Evolutionary conservation across 768 basidiomycete species (phyloP).

Genomic region (Amanita muscaria): DNA sequence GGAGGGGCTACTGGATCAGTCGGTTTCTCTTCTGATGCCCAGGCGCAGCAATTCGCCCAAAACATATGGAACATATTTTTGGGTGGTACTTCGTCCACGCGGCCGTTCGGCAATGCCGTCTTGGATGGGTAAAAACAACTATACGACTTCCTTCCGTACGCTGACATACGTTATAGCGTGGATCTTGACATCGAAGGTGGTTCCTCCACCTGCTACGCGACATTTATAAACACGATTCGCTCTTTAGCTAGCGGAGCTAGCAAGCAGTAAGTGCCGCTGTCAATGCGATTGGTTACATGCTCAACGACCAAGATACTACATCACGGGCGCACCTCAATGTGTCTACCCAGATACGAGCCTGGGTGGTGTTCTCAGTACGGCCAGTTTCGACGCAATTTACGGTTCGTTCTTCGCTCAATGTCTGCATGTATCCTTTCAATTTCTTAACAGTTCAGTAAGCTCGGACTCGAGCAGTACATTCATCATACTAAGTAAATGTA

Average conservation of each 20-base stretch:
- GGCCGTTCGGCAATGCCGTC: slow-evolving; percentile 57
- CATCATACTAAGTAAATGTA: too few relatives aligned
- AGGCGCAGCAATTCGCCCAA: slow-evolving; percentile 44
- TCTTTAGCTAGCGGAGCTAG: slow-evolving; percentile 34
- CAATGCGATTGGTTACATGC: not conserved
- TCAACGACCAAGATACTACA: slow-evolving; percentile 41
- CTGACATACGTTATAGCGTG: slow-evolving; percentile 23
- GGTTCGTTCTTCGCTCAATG: slow-evolving; percentile 1
- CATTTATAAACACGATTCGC: slow-evolving; percentile 39
- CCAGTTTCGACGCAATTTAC: slow-evolving; percentile 57
- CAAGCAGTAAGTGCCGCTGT: slow-evolving; percentile 31
- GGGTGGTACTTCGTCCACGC: slow-evolving; percentile 44
- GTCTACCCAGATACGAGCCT: slow-evolving; percentile 54
- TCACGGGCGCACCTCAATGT: slow-evolving; percentile 49
- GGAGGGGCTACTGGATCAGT: slow-evolving; percentile 48
- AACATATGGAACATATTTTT: slow-evolving; percentile 64
- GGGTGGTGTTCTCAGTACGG: slow-evolving; percentile 42
- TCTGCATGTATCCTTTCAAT: not conserved
- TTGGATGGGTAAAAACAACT: slow-evolving; percentile 46
- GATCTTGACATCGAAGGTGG: slow-evolving; percentile 65
- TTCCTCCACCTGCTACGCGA: slow-evolving; percentile 30
- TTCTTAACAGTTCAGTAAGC: too few relatives aligned
- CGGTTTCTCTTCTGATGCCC: slow-evolving; percentile 40
- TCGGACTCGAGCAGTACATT: too few relatives aligned
- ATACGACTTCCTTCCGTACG: not conserved